Conservation (phyloP, 371 early-diverging fungal genomes). For the Blakeslea trispora region DNA sequence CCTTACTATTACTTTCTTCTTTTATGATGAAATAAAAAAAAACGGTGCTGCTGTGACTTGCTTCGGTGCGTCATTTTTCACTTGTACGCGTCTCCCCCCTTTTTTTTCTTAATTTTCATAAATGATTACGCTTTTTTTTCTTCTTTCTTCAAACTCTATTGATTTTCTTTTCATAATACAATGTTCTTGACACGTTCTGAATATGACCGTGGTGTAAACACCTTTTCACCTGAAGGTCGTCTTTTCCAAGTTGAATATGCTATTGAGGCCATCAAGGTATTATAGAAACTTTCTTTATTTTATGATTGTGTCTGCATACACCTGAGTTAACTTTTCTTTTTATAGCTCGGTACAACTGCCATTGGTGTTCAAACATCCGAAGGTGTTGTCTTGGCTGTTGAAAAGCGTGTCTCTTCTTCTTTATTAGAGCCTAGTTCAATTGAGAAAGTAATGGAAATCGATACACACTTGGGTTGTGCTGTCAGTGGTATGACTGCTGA, state of each 20-base stretch:
- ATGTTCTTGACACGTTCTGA: slow-evolving; percentile 87
- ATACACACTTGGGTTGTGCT: slow-evolving; percentile 93
- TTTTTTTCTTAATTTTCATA: not conserved
- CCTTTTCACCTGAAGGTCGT: slow-evolving; percentile 98
- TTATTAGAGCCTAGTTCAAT: slow-evolving; percentile 93
- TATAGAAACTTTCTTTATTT: not conserved
- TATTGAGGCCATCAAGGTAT: slow-evolving; percentile 98
- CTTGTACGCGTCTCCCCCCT: slow-evolving; percentile 1
- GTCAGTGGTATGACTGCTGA: slow-evolving; percentile 98
- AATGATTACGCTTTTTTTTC: not conserved
- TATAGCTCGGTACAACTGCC: slow-evolving; percentile 93
- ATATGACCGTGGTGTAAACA: slow-evolving; percentile 98
- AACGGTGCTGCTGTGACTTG: too few relatives aligned
- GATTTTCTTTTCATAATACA: not conserved
- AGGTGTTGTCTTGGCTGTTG: slow-evolving; percentile 95
- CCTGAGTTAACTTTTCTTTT: not conserved
- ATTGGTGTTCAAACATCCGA: slow-evolving; percentile 95
- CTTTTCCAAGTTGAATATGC: slow-evolving; percentile 99
- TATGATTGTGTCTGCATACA: too few relatives aligned
- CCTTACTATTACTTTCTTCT: too few relatives aligned
- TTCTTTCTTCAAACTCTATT: slow-evolving; percentile 2
- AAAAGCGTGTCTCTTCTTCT: slow-evolving; percentile 93
- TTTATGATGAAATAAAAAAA: too few relatives aligned
- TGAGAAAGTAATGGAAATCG: slow-evolving; percentile 97
- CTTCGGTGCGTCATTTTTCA: too few relatives aligned